Base-by-base conservation (phyloP, 192 early-diverging fungal genomes). In the Backusella morwellensis region DNA sequence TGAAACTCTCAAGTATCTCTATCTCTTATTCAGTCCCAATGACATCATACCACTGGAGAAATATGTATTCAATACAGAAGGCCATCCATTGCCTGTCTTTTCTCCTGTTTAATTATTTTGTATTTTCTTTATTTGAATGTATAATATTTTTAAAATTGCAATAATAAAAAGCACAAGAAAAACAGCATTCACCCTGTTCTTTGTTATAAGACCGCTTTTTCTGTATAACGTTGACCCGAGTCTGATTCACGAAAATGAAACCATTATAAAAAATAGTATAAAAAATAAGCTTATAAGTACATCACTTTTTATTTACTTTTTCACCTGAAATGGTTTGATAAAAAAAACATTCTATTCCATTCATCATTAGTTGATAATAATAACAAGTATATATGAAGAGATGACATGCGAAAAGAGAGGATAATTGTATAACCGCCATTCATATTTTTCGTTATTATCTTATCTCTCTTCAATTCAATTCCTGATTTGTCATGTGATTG, bases 1-100 rank as follows among this genome's bases (percentile, higher is more conserved):
- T 0, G 97, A 98, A 78, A 97, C 97, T 17, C 87, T 98, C 75
- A 98, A 98, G 83, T 98, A 98, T 75, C 85, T 97, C 41, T 98
- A 95, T 72, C 78, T 98, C 77, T 85, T 98, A 56, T 97, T 98
- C 84, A 86, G 90, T 36, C 90, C 90, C 0, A 84, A 83, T 5
- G 87, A 90, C 56, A 75, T 90, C 26, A 82, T 88, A 63, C 92
- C 95, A 19, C 83, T 98, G 15, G 93, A 95, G 75, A 86, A 93
- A 68, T 97, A 93, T 80, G 93, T 97, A 14, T 95, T 97, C 77
- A 98, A 98, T 85, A 98, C 97, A 6, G 97, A 98, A 79, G 95
- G 95, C 0, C 97, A 98, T 86, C 95, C 97, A 38, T 85, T 98
- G 35, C 94, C 92, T n/a, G 87, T 93, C 7, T 71, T 71, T 23